Percentiles rank a stretch among this genome's conserved stretches.
phyloP scores from a whole-genome alignment of 306 rosid species.

The Inga laurina region DNA sequence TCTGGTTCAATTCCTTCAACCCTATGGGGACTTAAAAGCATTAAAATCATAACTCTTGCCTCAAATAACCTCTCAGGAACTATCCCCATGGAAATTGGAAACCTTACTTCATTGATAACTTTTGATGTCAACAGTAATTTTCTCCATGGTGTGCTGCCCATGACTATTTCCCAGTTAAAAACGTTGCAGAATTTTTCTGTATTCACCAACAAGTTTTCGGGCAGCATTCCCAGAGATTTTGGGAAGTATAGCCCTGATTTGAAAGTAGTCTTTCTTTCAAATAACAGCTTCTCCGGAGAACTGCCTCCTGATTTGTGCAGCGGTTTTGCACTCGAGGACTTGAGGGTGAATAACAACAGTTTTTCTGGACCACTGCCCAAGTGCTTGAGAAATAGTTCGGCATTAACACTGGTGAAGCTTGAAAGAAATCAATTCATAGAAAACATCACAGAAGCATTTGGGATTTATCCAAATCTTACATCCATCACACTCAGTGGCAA shows the following conservation, averaged over 20 bases:
- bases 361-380: constrained; percentile 59
- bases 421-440: constrained; percentile 58
- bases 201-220: constrained; percentile 55
- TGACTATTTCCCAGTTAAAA: constrained; percentile 38
- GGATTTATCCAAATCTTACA: constrained; percentile 35
- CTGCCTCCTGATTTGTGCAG: constrained; percentile 62
- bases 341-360: constrained; percentile 48
- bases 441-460: constrained; percentile 55
- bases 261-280: constrained; percentile 38
- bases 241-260: constrained; percentile 53
- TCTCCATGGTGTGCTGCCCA: constrained; percentile 56
- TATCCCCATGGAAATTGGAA: constrained; percentile 61
- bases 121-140: constrained; percentile 53
- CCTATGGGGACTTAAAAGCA: constrained; percentile 46
- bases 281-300: constrained; percentile 69
- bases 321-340: constrained; percentile 18
- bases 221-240: constrained; percentile 55
- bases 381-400: constrained; percentile 59
- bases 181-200: constrained; percentile 40
- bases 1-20: constrained; percentile 51
- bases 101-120: constrained; percentile 36
- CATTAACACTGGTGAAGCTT: constrained; percentile 46
- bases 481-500: constrained; percentile 42
- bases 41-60: constrained; percentile 38
- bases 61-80: constrained; percentile 52